A percentile compares a stretch with the other conserved stretches of the same genome.
Evolutionary conservation across 2,329 filamentous ascomycete genomes (phyloP).

Genomic region (Ophiostoma novo-ulmi): DNA sequence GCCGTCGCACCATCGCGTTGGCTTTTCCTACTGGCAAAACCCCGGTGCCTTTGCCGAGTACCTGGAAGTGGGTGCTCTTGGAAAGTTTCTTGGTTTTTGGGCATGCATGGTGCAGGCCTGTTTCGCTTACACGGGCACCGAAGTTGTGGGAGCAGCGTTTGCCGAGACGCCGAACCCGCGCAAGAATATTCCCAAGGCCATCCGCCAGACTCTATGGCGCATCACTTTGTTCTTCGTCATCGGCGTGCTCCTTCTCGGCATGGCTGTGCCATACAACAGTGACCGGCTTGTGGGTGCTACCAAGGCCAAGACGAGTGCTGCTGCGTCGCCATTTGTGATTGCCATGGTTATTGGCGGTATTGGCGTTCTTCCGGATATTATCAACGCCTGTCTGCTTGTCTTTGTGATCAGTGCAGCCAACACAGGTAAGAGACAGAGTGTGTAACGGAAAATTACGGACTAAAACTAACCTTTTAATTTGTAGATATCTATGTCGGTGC

Average conservation of each 20-base stretch:
- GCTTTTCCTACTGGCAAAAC: background rate
- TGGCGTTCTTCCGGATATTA: background rate
- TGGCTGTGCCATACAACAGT: background rate
- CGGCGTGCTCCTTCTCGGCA: background rate
- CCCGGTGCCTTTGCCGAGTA: conserved; percentile 4
- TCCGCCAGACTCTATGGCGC: conserved; percentile 6
- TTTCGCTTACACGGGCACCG: conserved; percentile 1
- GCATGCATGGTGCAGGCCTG: background rate
- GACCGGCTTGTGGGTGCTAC: conserved; percentile 1
- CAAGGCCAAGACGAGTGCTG: conserved; percentile 1
- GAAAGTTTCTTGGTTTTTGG: background rate
- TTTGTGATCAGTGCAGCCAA: conserved; percentile 7
- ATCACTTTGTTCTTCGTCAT: background rate
- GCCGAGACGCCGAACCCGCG: conserved; percentile 9
- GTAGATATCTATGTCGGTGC: background rate
- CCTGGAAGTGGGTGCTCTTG: background rate
- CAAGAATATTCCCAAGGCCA: background rate
- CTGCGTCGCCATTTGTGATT: background rate
- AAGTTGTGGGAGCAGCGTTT: background rate
- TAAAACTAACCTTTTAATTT: background rate
- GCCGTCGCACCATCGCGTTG: background rate
- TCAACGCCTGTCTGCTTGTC: conserved; percentile 2
- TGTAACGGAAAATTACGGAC: no score
- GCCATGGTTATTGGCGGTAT: conserved; percentile 3
- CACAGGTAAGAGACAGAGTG: background rate